A percentile compares a stretch with the other conserved stretches of the same genome.
Conservation (phyloP, 2,329 filamentous ascomycete genomes). For the Cordyceps tenuipes region DNA sequence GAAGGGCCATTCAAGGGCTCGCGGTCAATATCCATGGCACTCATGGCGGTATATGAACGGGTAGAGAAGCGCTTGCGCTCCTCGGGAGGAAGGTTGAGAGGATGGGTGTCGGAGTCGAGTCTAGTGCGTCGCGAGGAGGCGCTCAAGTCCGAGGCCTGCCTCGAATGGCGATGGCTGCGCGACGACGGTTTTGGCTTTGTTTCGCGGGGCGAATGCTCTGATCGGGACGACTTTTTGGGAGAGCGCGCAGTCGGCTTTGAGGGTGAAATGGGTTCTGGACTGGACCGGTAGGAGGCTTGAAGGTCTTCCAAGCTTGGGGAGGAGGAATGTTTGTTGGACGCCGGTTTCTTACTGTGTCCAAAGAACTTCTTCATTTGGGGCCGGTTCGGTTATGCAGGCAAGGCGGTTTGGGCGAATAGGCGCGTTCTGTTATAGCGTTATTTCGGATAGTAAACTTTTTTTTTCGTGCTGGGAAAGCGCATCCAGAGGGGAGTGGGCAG, state of each 20-base stretch:
- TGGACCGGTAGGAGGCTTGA: constrained; percentile 28
- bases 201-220: constrained; percentile 22
- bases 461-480: not conserved
- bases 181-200: constrained; percentile 23
- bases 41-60: constrained; percentile 52
- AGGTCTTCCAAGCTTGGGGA: constrained; percentile 30
- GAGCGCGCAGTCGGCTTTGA: constrained; percentile 28
- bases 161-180: constrained; percentile 37
- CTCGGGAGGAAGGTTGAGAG: constrained; percentile 83
- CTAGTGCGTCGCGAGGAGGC: constrained; percentile 42
- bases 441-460: constrained; percentile 12
- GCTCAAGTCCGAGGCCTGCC: constrained; percentile 40
- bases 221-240: constrained; percentile 28
- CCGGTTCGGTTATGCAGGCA: constrained; percentile 16
- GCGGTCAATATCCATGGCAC: constrained; percentile 69
- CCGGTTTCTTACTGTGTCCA: constrained; percentile 32
- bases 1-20: constrained; percentile 47
- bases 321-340: constrained; percentile 30
- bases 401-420: constrained; percentile 6
- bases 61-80: constrained; percentile 70
- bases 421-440: constrained; percentile 11
- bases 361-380: constrained; percentile 46
- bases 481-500: not conserved
- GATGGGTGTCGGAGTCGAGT: constrained; percentile 66
- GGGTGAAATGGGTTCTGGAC: constrained; percentile 29